These are phyloP conservation scores for Fusarium foetens DNA, from an alignment of 2,329 filamentous ascomycete genomes.

Conservation along the genomic window DNA sequence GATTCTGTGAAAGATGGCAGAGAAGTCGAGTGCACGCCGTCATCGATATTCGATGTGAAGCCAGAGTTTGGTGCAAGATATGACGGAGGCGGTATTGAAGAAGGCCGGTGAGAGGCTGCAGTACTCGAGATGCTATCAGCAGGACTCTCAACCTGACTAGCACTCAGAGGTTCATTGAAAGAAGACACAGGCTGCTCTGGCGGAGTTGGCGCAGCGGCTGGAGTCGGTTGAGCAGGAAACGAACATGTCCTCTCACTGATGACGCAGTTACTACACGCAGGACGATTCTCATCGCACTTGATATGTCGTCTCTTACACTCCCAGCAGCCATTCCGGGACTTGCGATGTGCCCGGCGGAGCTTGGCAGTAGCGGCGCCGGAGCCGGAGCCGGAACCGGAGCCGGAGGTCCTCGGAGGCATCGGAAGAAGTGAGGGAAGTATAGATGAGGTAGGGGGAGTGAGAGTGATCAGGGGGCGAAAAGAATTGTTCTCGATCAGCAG, in stretches of 20 bases:
- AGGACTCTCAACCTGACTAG: conserved; percentile 36
- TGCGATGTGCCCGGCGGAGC: conserved; percentile 52
- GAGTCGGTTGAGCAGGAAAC: conserved; percentile 39
- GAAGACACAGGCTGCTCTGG: conserved; percentile 8
- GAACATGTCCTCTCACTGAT: conserved; percentile 52
- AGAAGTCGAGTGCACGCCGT: conserved; percentile 27
- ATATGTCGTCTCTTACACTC: conserved; percentile 56
- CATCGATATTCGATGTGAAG: neutral
- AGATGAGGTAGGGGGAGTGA: neutral
- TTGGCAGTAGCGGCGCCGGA: conserved; percentile 39
- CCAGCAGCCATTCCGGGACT: conserved; percentile 54
- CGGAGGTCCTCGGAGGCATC: conserved; percentile 36
- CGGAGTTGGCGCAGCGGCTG: conserved; percentile 14
- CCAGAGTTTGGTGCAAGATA: conserved; percentile 9
- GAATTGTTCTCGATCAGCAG: conserved; percentile 8
- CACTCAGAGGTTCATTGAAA: conserved; percentile 3
- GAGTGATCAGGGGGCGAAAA: neutral
- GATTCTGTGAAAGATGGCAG: conserved; percentile 39
- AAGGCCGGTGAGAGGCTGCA: conserved; percentile 11
- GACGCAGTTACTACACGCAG: conserved; percentile 54
- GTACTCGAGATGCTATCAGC: conserved; percentile 36
- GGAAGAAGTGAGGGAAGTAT: neutral
- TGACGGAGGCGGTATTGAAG: conserved; percentile 29
- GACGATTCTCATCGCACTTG: conserved; percentile 56
- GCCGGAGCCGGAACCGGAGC: conserved; percentile 26